These are phyloP conservation scores for Phylloporus rhodoxanthus DNA, from an alignment of 768 basidiomycete genomes.

Conservation along the genomic window DNA sequence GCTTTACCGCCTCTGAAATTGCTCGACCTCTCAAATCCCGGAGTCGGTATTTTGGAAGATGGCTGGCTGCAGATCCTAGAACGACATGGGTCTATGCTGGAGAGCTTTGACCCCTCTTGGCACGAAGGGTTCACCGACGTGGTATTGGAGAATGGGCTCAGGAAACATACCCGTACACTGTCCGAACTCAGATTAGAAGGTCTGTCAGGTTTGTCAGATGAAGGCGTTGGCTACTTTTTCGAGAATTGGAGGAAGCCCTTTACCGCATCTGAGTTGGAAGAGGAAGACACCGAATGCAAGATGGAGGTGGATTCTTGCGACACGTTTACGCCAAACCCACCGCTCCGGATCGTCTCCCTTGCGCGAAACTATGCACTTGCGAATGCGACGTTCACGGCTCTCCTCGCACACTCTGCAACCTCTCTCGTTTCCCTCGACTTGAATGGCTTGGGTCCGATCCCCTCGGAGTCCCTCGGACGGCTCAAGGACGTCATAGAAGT, in stretches of 20 bases:
- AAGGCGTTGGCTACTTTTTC: constrained; percentile 68
- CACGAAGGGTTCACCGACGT: constrained; percentile 57
- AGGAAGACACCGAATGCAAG: constrained; percentile 9
- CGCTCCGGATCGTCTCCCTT: constrained; percentile 51
- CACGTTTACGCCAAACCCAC: constrained; percentile 33
- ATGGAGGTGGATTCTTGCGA: constrained; percentile 19
- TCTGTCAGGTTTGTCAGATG: constrained; percentile 60
- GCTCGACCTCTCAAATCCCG: constrained; percentile 68
- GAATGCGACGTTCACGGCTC: constrained; percentile 47
- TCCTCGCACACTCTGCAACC: constrained; percentile 64
- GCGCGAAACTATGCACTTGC: constrained; percentile 56
- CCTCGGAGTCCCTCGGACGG: constrained; percentile 41
- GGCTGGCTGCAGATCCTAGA: constrained; percentile 52
- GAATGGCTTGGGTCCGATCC: constrained; percentile 69
- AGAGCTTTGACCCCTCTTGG: constrained; percentile 64
- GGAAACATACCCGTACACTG: constrained; percentile 42
- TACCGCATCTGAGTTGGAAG: constrained; percentile 6
- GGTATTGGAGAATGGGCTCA: constrained; percentile 58
- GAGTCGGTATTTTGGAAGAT: constrained; percentile 47
- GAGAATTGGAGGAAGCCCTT: constrained; percentile 38
- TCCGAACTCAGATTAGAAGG: constrained; percentile 49
- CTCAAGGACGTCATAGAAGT: constrained; percentile 38
- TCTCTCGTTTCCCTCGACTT: constrained; percentile 58
- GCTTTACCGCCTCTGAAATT: constrained; percentile 36
- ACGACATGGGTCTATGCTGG: constrained; percentile 49